phyloP scores from a whole-genome alignment of 768 basidiomycete genomes.

The Tubosaeta brunneosetosa region DNA sequence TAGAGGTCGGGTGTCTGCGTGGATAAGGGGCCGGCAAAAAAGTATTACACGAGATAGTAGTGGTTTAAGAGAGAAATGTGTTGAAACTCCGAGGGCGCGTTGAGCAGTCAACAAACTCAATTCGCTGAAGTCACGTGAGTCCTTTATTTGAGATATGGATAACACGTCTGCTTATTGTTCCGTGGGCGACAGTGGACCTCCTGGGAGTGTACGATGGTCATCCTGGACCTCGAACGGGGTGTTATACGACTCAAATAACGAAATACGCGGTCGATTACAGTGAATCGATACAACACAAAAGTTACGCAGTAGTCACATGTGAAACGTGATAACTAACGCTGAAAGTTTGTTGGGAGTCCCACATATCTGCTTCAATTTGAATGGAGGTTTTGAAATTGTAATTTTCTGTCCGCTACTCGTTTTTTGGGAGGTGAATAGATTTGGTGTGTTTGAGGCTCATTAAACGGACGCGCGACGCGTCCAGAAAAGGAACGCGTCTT shows the following conservation, averaged over 20 bases:
- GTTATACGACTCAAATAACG: constrained; percentile 11
- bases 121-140: constrained; percentile 36
- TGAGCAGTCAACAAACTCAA: constrained; percentile 39
- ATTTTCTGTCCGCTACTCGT: constrained; percentile 27
- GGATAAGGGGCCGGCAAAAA: constrained; percentile 15
- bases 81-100: constrained; percentile 40
- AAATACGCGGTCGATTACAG: constrained; percentile 12
- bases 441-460: constrained; percentile 25
- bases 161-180: constrained; percentile 10
- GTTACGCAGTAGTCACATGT: constrained; percentile 10
- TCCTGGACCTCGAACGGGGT: constrained; percentile 4
- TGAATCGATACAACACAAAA: constrained; percentile 10
- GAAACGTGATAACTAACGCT: constrained; percentile 17
- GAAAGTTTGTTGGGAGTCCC: constrained; percentile 12
- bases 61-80: constrained; percentile 42
- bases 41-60: constrained; percentile 39
- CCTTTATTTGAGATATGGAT: constrained; percentile 30
- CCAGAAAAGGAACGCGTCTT: constrained; percentile 39
- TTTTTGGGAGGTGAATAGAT: constrained; percentile 27
- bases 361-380: constrained; percentile 16
- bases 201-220: constrained; percentile 1
- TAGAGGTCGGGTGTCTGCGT: constrained; percentile 11
- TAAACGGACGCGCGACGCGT: constrained; percentile 28
- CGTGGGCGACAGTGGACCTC: background rate
- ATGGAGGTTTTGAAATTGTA: constrained; percentile 14